A percentile compares a stretch with the other conserved stretches of the same genome.
phyloP scores from a whole-genome alignment of 1,284 basidiomycete genomes.

The Flammula alnicola region DNA sequence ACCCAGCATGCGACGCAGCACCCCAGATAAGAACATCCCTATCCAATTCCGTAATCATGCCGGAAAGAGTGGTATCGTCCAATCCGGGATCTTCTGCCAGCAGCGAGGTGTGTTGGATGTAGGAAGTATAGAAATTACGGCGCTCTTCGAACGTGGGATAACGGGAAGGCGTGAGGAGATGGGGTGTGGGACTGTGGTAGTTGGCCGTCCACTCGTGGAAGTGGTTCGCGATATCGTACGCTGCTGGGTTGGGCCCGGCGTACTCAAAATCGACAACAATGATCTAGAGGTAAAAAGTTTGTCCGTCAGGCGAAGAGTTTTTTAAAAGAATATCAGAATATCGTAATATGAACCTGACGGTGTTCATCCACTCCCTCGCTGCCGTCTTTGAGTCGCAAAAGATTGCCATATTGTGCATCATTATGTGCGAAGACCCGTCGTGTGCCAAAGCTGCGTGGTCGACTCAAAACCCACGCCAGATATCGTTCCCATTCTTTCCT shows the following conservation, averaged over 20 bases:
- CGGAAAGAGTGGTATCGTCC: slow-evolving; percentile 40
- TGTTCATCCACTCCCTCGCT: slow-evolving; percentile 63
- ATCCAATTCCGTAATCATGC: slow-evolving; percentile 60
- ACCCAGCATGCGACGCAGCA: slow-evolving; percentile 86
- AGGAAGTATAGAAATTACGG: slow-evolving; percentile 83
- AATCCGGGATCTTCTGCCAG: slow-evolving; percentile 35
- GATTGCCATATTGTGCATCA: slow-evolving; percentile 92
- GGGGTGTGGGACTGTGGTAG: slow-evolving; percentile 80
- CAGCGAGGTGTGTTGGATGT: slow-evolving; percentile 60
- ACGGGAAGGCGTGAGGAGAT: slow-evolving; percentile 66
- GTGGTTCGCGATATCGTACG: slow-evolving; percentile 95
- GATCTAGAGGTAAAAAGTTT: slow-evolving; percentile 52
- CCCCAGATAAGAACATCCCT: slow-evolving; percentile 84
- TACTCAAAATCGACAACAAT: slow-evolving; percentile 98
- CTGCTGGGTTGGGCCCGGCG: slow-evolving; percentile 85
- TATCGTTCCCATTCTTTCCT: slow-evolving; percentile 68
- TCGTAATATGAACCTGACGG: slow-evolving; percentile 57
- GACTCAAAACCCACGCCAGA: slow-evolving; percentile 67
- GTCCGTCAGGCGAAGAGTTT: slow-evolving; percentile 9
- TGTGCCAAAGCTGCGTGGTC: slow-evolving; percentile 61
- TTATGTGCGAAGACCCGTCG: slow-evolving; percentile 85
- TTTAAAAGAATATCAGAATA: slow-evolving; percentile 14
- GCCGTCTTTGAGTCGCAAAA: slow-evolving; percentile 71
- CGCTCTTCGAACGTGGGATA: slow-evolving; percentile 82
- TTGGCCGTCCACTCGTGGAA: slow-evolving; percentile 96